phyloP scores from a whole-genome alignment of 805 yeast genomes.

The Saccharomyces mikatae region DNA sequence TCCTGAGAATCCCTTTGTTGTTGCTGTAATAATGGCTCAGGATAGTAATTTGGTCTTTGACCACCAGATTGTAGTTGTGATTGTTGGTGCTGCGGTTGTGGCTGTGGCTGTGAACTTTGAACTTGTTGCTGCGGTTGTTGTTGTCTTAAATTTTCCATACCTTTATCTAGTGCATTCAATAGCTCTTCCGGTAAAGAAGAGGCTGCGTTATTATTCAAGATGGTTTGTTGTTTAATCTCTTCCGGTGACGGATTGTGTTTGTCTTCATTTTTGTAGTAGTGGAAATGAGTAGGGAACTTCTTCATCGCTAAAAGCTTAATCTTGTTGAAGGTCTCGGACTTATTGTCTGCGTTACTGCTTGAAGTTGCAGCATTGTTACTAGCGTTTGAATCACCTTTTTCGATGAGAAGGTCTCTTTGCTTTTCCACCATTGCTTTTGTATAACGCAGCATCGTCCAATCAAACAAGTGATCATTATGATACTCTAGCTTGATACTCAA shows the following conservation, averaged over 20 bases:
- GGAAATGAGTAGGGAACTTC: conserved; percentile 30
- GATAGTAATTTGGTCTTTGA: conserved; percentile 3
- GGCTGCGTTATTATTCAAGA: conserved; percentile 20
- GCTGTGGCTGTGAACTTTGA: not conserved
- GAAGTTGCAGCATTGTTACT: conserved; percentile 3
- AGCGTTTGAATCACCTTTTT: conserved; percentile 3
- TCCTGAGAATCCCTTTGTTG: conserved; percentile 10
- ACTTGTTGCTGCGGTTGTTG: conserved; percentile 11
- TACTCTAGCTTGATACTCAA: conserved; percentile 83
- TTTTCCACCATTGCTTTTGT: conserved; percentile 32
- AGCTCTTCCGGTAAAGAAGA: conserved; percentile 24
- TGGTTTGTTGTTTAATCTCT: conserved; percentile 27
- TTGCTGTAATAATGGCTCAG: conserved; percentile 13
- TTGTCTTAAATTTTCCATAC: conserved; percentile 24
- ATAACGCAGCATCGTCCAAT: conserved; percentile 71
- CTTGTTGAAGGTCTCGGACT: conserved; percentile 26
- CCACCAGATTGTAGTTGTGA: conserved; percentile 4
- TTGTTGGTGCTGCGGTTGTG: conserved; percentile 1
- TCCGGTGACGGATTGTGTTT: conserved; percentile 29
- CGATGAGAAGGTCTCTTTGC: conserved; percentile 15
- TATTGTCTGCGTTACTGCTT: conserved; percentile 6
- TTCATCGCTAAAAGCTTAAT: conserved; percentile 29
- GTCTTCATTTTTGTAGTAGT: conserved; percentile 25
- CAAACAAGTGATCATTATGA: conserved; percentile 90
- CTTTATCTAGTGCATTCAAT: conserved; percentile 23